Base-by-base conservation (phyloP, 495 filamentous ascomycete genomes). In the Penicillium atrosanguineum region DNA sequence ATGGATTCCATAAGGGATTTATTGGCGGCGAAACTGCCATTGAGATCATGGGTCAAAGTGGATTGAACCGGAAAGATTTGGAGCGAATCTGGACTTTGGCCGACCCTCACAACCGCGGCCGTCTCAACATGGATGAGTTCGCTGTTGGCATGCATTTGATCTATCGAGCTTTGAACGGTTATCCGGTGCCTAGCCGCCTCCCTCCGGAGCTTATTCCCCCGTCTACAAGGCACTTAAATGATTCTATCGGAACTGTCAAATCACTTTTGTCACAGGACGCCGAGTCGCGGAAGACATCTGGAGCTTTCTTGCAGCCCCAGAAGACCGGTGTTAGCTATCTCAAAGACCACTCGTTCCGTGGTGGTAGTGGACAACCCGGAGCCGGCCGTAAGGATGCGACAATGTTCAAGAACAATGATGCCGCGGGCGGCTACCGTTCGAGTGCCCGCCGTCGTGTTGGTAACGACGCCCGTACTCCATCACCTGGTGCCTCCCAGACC, bases 81-180 rank as follows among this genome's bases (percentile, higher is more conserved):
- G 95, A 97, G 74, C 81, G 84, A 28, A 85, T 97, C 56, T 99
- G 95, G 95, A 97, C 94, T 23, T 74, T 99, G 23, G 89, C 93
- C 7, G 95, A 99, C 68, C 85, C 94, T 23, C 82, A 89, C 48
- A 96, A 99, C 70, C 91, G 89, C 62, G 95, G 95, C 12, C 84
- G 91, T 53, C 81, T 99, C 5, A 91, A 99, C 56, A 87, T 97
- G 72, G 95, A 99, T 68, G 95, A 99, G 63, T 99, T 99, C 68
- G 92, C 95, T 16, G 92, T 99, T 37, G 93, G 90, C 7, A 99
- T 99, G 94, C 95, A 99, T 80, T 74, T 99, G 68, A 97, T 99
- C 50, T 99, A 97, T 66, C 84, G 95, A 56, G 95, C 92, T 65
- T 79, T 97, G 23, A 97, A 97, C 57, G 91, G 91, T 25, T 96